These are phyloP conservation scores for Phytophthora meadii DNA, from an alignment of 352 stramenopile genomes.

Conservation along the genomic window DNA sequence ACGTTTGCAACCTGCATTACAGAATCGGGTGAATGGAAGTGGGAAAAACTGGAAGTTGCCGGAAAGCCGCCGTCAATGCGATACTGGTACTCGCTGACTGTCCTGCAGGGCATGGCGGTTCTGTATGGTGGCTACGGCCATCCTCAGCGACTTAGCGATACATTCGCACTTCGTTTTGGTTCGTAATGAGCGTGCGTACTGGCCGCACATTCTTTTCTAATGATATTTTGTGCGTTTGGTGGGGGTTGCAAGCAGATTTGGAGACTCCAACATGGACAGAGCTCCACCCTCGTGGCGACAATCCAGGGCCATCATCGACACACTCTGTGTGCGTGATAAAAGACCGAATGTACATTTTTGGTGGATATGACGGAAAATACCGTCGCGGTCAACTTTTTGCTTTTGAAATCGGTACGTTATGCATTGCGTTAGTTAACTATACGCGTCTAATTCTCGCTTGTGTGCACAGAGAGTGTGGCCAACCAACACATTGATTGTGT, in stretches of 20 bases:
- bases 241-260: constrained; percentile 28
- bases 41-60: constrained; percentile 52
- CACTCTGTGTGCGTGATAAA: constrained; percentile 60
- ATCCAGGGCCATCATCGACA: constrained; percentile 55
- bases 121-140: constrained; percentile 69
- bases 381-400: constrained; percentile 56
- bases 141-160: constrained; percentile 53
- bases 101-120: constrained; percentile 52
- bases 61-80: constrained; percentile 62
- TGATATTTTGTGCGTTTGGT: constrained; percentile 9
- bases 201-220: background rate
- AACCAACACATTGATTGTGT: constrained; percentile 43
- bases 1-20: background rate
- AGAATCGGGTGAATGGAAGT: constrained; percentile 56
- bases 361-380: constrained; percentile 68
- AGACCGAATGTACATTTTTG: constrained; percentile 67
- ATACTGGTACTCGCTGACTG: constrained; percentile 66
- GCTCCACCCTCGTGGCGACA: constrained; percentile 48
- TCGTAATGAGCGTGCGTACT: constrained; percentile 8
- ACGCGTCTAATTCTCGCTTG: constrained; percentile 5
- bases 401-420: constrained; percentile 47
- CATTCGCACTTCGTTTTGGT: constrained; percentile 66
- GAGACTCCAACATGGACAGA: constrained; percentile 55
- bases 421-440: background rate
- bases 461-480: constrained; percentile 34